phyloP scores from a whole-genome alignment of 257 asterid species.

The Coffea eugenioides region DNA sequence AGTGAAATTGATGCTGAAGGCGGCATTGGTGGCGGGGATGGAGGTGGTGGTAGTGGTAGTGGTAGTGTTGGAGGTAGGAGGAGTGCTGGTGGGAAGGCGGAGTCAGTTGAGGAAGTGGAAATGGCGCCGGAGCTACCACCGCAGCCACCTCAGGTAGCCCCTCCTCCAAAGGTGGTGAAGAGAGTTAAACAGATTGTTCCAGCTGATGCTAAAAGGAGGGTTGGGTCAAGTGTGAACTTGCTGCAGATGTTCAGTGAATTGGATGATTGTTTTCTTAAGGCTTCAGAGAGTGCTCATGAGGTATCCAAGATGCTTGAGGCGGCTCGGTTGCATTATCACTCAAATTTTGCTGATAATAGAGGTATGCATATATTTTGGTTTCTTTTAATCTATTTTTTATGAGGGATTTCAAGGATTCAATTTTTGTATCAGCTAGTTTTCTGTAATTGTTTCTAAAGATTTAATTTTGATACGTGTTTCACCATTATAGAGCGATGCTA shows the following conservation, averaged over 20 bases:
- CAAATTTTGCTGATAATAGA: conserved; percentile 86
- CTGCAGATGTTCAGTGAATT: conserved; percentile 62
- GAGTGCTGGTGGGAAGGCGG: conserved; percentile 33
- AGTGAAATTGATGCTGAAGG: conserved; percentile 34
- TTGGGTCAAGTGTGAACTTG: conserved; percentile 40
- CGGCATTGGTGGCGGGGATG: conserved; percentile 5
- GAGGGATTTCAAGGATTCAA: background rate
- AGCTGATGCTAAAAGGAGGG: conserved; percentile 58
- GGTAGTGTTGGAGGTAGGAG: conserved; percentile 33
- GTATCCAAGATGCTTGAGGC: conserved; percentile 95
- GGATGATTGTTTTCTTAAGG: conserved; percentile 91
- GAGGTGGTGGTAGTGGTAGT: background rate
- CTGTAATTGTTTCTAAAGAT: background rate
- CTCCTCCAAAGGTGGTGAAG: conserved; percentile 49
- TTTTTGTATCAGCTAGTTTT: background rate
- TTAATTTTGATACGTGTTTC: background rate
- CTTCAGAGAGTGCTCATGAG: conserved; percentile 89
- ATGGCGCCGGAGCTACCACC: conserved; percentile 51
- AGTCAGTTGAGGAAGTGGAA: conserved; percentile 48
- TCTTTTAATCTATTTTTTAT: background rate
- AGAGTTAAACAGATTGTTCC: conserved; percentile 56
- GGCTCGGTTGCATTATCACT: conserved; percentile 89
- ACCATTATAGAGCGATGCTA: background rate
- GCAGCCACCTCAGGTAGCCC: conserved; percentile 54
- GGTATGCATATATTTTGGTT: conserved; percentile 34